Conservation (phyloP, 2,329 filamentous ascomycete species). For the Colletotrichum magnum region DNA sequence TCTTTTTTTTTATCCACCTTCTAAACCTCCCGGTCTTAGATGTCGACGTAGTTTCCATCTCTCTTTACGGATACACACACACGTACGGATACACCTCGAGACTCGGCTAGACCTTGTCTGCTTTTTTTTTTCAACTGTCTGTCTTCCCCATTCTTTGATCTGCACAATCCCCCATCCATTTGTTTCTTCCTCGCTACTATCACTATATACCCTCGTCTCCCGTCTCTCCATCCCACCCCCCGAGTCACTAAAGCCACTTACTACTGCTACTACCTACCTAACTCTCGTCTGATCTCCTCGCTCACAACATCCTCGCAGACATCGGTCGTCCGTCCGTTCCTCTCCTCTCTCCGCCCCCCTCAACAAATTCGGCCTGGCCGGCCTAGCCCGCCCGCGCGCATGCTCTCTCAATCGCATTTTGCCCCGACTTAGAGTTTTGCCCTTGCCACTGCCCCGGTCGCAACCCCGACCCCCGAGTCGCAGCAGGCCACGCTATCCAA, state of each 20-base stretch:
- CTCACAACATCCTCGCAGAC: conserved; percentile 14
- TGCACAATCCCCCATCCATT: too few relatives aligned
- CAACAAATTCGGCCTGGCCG: conserved; percentile 37
- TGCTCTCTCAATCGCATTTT: conserved; percentile 13
- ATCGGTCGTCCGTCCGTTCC: not conserved
- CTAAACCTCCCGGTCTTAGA: too few relatives aligned
- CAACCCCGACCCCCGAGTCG: conserved; percentile 34
- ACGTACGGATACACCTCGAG: too few relatives aligned
- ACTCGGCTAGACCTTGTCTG: too few relatives aligned
- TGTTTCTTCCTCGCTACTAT: not conserved
- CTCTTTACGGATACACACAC: too few relatives aligned
- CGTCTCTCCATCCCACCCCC: not conserved
- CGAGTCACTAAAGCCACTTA: too few relatives aligned
- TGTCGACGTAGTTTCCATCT: too few relatives aligned
- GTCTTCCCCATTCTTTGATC: not conserved
- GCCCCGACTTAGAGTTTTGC: conserved; percentile 37
- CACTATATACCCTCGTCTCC: not conserved
- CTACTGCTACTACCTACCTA: too few relatives aligned
- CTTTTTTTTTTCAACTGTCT: not conserved
- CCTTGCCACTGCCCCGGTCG: conserved; percentile 40
- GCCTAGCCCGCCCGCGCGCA: conserved; percentile 32
- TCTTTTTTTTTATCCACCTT: not conserved
- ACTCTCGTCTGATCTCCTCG: not conserved
- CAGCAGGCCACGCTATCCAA: conserved; percentile 35
- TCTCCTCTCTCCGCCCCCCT: too few relatives aligned